Percentiles rank a stretch among this genome's conserved stretches.
phyloP scores from a whole-genome alignment of 1,284 basidiomycete genomes.

The Fomitopsis palustris region DNA sequence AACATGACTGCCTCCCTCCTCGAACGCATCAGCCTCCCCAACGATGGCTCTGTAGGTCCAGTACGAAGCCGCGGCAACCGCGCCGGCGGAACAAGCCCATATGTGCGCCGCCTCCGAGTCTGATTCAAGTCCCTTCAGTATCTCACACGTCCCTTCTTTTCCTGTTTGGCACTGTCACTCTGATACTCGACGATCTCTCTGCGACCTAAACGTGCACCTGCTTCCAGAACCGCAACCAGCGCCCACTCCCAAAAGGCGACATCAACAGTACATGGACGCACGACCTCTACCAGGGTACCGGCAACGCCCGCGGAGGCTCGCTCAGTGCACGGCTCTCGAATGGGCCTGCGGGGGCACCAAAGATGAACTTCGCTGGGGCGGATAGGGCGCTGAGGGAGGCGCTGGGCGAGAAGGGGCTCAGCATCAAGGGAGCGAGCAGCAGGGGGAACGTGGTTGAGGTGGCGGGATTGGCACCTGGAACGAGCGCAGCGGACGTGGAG shows the following conservation, averaged over 20 bases:
- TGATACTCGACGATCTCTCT: too few relatives aligned
- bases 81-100: constrained; percentile 47
- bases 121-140: constrained; percentile 2
- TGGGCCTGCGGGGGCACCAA: constrained; percentile 44
- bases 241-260: constrained; percentile 57
- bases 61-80: constrained; percentile 54
- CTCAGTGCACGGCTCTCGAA: constrained; percentile 57
- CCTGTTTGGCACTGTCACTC: constrained; percentile 1
- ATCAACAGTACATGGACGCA: constrained; percentile 68
- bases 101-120: constrained; percentile 49
- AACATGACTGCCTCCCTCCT: constrained; percentile 58
- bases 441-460: constrained; percentile 74
- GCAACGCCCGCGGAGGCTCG: constrained; percentile 39
- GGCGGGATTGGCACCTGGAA: constrained; percentile 70
- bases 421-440: constrained; percentile 72
- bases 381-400: constrained; percentile 40
- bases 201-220: too few relatives aligned
- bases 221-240: constrained; percentile 43
- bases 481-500: constrained; percentile 80
- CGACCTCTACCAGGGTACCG: constrained; percentile 50
- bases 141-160: constrained; percentile 3
- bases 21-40: constrained; percentile 57
- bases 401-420: constrained; percentile 38
- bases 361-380: constrained; percentile 46
- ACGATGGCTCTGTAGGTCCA: constrained; percentile 42